Conservation (phyloP, 768 basidiomycete species). For the Mycena maculata region DNA sequence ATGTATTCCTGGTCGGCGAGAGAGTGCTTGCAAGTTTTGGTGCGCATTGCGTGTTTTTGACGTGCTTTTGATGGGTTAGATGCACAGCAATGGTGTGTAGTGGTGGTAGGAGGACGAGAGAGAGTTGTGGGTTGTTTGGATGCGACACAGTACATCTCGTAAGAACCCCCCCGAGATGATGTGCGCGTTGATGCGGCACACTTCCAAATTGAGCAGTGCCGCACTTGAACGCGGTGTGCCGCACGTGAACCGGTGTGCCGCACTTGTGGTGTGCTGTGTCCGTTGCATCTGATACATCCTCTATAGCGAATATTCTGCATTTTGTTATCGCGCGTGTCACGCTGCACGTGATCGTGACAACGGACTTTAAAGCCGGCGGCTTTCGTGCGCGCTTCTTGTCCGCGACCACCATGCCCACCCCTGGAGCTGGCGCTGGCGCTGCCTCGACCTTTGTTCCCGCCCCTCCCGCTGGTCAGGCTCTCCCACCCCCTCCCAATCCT, state of each 20-base stretch:
- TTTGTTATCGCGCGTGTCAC: too few species aligned
- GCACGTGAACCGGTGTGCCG: too few species aligned
- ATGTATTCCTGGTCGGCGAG: not conserved
- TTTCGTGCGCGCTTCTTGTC: not conserved
- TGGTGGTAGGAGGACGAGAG: not conserved
- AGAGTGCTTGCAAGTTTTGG: not conserved
- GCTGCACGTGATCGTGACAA: constrained; percentile 9
- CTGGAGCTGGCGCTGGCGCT: not conserved
- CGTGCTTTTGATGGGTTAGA: not conserved
- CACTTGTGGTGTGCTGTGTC: too few species aligned
- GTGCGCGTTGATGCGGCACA: too few species aligned
- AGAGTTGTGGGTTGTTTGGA: not conserved
- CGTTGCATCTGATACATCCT: too few species aligned
- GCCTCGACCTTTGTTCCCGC: not conserved
- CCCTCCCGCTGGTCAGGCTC: not conserved
- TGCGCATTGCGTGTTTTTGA: not conserved
- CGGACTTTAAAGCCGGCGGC: not conserved
- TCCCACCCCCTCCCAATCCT: not conserved
- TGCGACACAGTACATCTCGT: not conserved
- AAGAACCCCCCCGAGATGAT: too few species aligned
- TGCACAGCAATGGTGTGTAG: not conserved
- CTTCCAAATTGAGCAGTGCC: too few species aligned
- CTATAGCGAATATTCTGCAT: too few species aligned
- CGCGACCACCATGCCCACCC: not conserved
- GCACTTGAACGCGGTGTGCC: too few species aligned